Evolutionary conservation across 805 yeast species (phyloP).

Genomic region (Cyberlindnera lachancei): DNA sequence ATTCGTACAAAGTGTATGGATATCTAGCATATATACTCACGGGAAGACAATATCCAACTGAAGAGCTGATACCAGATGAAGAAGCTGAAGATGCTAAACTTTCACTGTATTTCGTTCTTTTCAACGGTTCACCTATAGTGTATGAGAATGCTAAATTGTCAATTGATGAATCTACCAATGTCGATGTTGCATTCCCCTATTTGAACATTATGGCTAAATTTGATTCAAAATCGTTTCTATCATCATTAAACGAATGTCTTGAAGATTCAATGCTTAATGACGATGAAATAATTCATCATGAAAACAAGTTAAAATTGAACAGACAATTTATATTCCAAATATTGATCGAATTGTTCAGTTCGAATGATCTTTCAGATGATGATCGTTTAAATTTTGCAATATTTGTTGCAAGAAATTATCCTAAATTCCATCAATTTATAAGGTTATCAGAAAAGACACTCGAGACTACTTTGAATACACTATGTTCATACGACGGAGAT

Average conservation of each 20-base stretch:
- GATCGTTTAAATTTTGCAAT: slow-evolving; percentile 41
- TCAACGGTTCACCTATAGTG: slow-evolving; percentile 43
- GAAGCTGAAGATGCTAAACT: slow-evolving; percentile 37
- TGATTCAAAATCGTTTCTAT: slow-evolving; percentile 53
- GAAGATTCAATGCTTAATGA: slow-evolving; percentile 75
- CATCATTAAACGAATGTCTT: slow-evolving; percentile 71
- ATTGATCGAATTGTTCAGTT: slow-evolving; percentile 49
- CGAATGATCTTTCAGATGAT: slow-evolving; percentile 23
- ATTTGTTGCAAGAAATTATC: slow-evolving; percentile 72
- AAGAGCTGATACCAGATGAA: slow-evolving; percentile 32
- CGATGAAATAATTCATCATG: slow-evolving; percentile 30
- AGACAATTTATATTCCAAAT: slow-evolving; percentile 78
- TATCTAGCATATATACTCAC: slow-evolving; percentile 66
- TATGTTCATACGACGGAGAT: slow-evolving; percentile 37
- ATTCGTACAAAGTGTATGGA: slow-evolving; percentile 35
- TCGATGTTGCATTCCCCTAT: slow-evolving; percentile 63
- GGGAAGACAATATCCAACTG: slow-evolving; percentile 78
- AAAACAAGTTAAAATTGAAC: slow-evolving; percentile 32
- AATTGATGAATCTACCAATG: slow-evolving; percentile 22
- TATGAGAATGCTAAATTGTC: slow-evolving; percentile 24
- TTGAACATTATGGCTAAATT: slow-evolving; percentile 46
- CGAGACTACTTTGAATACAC: slow-evolving; percentile 36
- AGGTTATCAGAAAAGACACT: slow-evolving; percentile 57
- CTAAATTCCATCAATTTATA: slow-evolving; percentile 81
- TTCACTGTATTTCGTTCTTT: slow-evolving; percentile 46